Percentiles rank a stretch among this genome's conserved stretches.
phyloP scores from a whole-genome alignment of 2,329 filamentous ascomycete species.

The Xylariaceae sp. region DNA sequence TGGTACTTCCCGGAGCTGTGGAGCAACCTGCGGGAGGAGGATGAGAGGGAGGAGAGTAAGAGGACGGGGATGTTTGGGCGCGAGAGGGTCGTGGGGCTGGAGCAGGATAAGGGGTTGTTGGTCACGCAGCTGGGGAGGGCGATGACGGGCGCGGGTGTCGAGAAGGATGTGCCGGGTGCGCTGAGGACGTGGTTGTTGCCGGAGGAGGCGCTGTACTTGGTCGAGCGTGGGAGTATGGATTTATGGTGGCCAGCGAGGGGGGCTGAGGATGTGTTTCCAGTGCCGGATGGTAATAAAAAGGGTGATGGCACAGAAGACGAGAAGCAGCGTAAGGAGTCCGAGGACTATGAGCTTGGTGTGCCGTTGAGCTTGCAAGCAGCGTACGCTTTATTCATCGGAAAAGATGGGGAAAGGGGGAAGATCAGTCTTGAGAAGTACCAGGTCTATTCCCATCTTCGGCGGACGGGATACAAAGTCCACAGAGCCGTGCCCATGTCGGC shows the following conservation, averaged over 20 bases:
- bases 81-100: constrained; percentile 61
- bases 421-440: constrained; percentile 74
- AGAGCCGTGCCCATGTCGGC: constrained; percentile 50
- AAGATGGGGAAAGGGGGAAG: constrained; percentile 57
- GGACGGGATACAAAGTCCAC: constrained; percentile 76
- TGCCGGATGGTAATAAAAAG: constrained; percentile 22
- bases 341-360: constrained; percentile 59
- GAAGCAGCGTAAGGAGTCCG: constrained; percentile 27
- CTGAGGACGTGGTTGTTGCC: constrained; percentile 78
- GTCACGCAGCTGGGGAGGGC: constrained; percentile 73
- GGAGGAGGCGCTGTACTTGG: constrained; percentile 84
- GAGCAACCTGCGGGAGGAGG: constrained; percentile 24
- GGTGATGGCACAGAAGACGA: constrained; percentile 18
- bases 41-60: constrained; percentile 14
- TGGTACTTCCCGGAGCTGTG: constrained; percentile 68
- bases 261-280: constrained; percentile 41
- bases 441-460: constrained; percentile 80
- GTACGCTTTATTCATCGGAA: constrained; percentile 78
- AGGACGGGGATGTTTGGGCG: constrained; percentile 26
- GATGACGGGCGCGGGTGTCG: constrained; percentile 40
- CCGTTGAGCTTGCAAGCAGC: constrained; percentile 89
- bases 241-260: constrained; percentile 70
- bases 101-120: constrained; percentile 65
- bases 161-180: constrained; percentile 49
- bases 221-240: constrained; percentile 84